Base-by-base conservation (phyloP, 2,329 filamentous ascomycete species). In the Ophiocordyceps australis region DNA sequence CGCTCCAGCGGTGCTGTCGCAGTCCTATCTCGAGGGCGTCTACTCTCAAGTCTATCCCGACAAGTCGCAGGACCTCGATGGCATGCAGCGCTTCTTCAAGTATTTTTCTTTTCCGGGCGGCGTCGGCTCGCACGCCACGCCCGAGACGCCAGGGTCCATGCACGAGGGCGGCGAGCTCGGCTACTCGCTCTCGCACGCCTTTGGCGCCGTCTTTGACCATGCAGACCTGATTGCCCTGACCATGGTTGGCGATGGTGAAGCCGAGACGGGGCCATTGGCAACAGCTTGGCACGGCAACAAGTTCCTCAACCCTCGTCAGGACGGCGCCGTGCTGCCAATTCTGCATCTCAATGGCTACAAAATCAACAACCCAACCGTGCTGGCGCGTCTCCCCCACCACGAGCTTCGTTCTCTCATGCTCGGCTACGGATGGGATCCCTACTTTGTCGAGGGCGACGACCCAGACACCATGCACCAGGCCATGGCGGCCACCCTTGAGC, bases 261-360 rank as follows among this genome's bases (percentile, higher is more conserved):
- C 75, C n/a, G 78, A 85, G 54, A 83, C 78, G 2, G 78, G 78
- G 1, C 78, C 78, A 12, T 55, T 83, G 23, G 78, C 78, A 15
- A 80, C 78, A 2, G 20, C 20, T 10, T 22, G 20, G 20, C 20
- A 22, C 20, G 11, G 10, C 20, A 12, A n/a, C 5, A 85, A 85
- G 46, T 83, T 82, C 50, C 60, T 85, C 35, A 82, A 83, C 42
- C 78, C 78, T 5, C 74, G 79, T 37, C 74, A 65, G 1, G 77
- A 83, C 39, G 78, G 78, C 17, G 78, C 76, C 20, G 78, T 85
- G 7, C 59, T 85, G 2, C 78, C 78, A 0, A 70, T 85, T 5
- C 60, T 85, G 9, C 76, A 85, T 46, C 58, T 85, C 18, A 85
- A 85, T 38, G 78, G 78, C 24, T 85, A 83, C 62, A 85, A 85